Evolutionary conservation across 225 moss, liverwort and hornwort genomes (phyloP).

Genomic region (Polytrichum formosum): DNA sequence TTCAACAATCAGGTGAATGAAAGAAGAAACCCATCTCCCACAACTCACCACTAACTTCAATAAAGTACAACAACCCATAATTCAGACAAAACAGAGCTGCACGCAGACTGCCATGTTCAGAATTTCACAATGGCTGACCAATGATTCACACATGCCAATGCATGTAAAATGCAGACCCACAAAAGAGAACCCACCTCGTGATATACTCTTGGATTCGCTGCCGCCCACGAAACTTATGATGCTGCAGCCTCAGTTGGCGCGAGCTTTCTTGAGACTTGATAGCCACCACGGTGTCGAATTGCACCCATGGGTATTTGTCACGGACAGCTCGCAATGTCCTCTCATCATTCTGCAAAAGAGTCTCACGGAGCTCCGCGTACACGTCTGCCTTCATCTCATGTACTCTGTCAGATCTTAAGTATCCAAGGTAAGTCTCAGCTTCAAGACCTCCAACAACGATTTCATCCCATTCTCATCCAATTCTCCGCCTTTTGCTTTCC

Average conservation of each 20-base stretch:
- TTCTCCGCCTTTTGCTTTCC: neutral
- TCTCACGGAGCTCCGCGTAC: slow-evolving; percentile 52
- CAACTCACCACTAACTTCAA: too few relatives aligned
- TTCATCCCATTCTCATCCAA: neutral
- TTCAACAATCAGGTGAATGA: too few relatives aligned
- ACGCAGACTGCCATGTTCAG: too few relatives aligned
- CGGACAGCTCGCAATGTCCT: slow-evolving; percentile 35
- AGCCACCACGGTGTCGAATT: slow-evolving; percentile 63
- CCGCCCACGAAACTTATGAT: slow-evolving; percentile 53
- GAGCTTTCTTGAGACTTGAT: slow-evolving; percentile 62
- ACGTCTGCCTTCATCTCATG: slow-evolving; percentile 43
- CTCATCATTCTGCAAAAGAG: slow-evolving; percentile 44
- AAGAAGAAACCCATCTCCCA: too few relatives aligned
- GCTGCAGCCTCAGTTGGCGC: slow-evolving; percentile 50
- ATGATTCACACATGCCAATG: too few relatives aligned
- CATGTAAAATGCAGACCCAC: neutral
- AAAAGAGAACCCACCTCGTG: slow-evolving; percentile 31
- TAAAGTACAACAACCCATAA: too few relatives aligned
- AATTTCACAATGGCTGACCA: too few relatives aligned
- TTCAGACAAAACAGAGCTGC: too few relatives aligned
- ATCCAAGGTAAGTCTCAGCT: too few relatives aligned
- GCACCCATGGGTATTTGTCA: slow-evolving; percentile 43
- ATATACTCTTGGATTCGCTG: slow-evolving; percentile 53
- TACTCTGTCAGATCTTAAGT: too few relatives aligned
- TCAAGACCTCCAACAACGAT: too few relatives aligned